phyloP scores from a whole-genome alignment of 2,329 filamentous ascomycete genomes.

The Xylariaceae sp. region DNA sequence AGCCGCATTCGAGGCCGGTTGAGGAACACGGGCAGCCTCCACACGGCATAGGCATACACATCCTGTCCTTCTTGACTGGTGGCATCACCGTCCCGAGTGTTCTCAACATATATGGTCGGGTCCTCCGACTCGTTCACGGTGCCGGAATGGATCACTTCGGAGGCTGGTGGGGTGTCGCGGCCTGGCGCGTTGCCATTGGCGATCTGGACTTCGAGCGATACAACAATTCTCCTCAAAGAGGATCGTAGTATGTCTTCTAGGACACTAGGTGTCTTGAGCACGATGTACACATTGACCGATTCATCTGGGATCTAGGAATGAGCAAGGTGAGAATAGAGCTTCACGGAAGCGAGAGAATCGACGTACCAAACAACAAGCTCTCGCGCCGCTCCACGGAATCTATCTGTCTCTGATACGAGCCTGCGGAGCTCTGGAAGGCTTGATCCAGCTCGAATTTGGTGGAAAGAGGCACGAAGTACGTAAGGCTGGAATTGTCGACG shows the following conservation, averaged over 20 bases:
- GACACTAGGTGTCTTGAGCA: slow-evolving; percentile 56
- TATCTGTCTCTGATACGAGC: slow-evolving; percentile 39
- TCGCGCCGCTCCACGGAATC: slow-evolving; percentile 55
- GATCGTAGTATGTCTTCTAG: slow-evolving; percentile 49
- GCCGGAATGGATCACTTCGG: slow-evolving; percentile 55
- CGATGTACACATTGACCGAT: slow-evolving; percentile 59
- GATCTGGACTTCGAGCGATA: slow-evolving; percentile 61
- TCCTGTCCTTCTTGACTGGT: slow-evolving; percentile 14
- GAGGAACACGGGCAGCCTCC: slow-evolving; percentile 54
- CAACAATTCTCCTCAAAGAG: slow-evolving; percentile 54
- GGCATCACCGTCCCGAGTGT: slow-evolving; percentile 22
- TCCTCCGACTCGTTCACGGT: slow-evolving; percentile 41
- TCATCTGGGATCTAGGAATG: slow-evolving; percentile 58
- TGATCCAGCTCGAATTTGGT: slow-evolving; percentile 49
- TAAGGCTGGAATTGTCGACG: slow-evolving; percentile 50
- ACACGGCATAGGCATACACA: slow-evolving; percentile 45
- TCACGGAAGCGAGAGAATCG: slow-evolving; percentile 17
- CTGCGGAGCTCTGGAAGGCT: slow-evolving; percentile 35
- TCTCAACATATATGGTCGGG: slow-evolving; percentile 43
- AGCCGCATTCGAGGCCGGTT: slow-evolving; percentile 55
- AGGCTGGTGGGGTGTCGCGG: slow-evolving; percentile 37
- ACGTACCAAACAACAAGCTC: slow-evolving; percentile 64
- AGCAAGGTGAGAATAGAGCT: slow-evolving; percentile 34
- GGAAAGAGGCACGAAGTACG: slow-evolving; percentile 51
- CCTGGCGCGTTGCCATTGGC: slow-evolving; percentile 47